phyloP scores from a whole-genome alignment of 352 stramenopile genomes.

The Pythium guiyangense region DNA sequence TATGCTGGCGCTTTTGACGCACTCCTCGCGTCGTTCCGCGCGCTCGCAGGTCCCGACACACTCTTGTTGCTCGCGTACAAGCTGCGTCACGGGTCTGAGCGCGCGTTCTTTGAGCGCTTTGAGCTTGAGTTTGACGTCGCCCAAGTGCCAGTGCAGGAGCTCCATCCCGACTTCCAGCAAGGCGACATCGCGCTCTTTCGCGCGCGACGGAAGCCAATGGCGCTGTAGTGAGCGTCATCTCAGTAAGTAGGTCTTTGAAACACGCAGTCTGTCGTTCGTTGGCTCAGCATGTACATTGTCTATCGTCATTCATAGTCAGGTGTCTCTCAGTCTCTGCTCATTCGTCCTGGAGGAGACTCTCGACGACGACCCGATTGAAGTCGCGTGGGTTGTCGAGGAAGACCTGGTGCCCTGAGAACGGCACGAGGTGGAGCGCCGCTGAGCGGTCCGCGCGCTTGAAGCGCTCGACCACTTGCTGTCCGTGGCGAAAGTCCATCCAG shows the following conservation, averaged over 20 bases:
- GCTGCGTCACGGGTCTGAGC: constrained; percentile 56
- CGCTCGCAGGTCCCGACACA: constrained; percentile 35
- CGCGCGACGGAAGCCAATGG: constrained; percentile 24
- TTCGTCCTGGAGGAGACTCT: constrained; percentile 17
- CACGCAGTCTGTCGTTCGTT: too few species aligned
- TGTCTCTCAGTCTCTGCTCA: neutral
- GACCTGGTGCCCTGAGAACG: constrained; percentile 70
- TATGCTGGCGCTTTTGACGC: constrained; percentile 66
- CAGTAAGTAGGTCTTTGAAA: too few species aligned
- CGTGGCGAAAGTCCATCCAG: constrained; percentile 84
- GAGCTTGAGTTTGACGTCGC: constrained; percentile 42
- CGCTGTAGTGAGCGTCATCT: too few species aligned
- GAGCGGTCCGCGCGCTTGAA: constrained; percentile 29
- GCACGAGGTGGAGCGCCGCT: constrained; percentile 56
- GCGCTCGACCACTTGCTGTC: constrained; percentile 47
- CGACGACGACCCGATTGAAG: constrained; percentile 63
- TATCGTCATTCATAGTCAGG: neutral
- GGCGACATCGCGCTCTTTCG: constrained; percentile 62
- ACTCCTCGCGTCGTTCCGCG: constrained; percentile 45
- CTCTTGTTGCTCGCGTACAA: constrained; percentile 77
- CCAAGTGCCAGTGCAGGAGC: constrained; percentile 29
- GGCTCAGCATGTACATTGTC: neutral
- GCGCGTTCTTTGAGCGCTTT: constrained; percentile 57
- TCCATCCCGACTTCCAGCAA: constrained; percentile 66
- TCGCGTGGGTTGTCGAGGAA: constrained; percentile 76